Evolutionary conservation across 192 early-diverging fungal species (phyloP), one percentile per base, ranked within the genome.

Genomic region (Gigaspora rosea): DNA sequence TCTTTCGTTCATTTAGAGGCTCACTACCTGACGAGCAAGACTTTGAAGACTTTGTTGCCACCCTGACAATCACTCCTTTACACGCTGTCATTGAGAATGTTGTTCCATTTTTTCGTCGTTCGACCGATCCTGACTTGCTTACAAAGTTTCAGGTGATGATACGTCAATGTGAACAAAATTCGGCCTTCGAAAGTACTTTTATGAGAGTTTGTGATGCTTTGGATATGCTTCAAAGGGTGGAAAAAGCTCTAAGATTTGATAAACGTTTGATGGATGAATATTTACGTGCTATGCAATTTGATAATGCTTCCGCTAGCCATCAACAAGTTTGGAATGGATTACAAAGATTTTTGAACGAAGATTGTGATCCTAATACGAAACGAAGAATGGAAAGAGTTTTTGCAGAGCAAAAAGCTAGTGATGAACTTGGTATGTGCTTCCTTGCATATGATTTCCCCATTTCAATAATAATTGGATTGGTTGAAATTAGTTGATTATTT

Each of bases 11-110:
- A 8, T 75, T 85, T 48, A 66, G 74, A 8, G 51, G 72, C 66
- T 82, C 83, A 7, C 79, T 85, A 56, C 75, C 77, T 35, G 83
- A 85, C 62, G 76, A 82, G 18, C 80, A 80, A 71, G 82, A 85
- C 73, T 80, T 82, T 70, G 67, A 78, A 59, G 80, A 85, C 62
- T 80, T 80, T 49, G 75, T 79, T 71, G 67, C 78, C 56, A 77
- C 81, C 4, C 71, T 85, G 72, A 78, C 81, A 2, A 76, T 75
- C 1, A 78, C 80, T n/a, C 83, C 83, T 9, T 59, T 80, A 50
- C 59, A 64, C 4, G 81, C 78, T 36, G 66, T 82, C 8, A 35
- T 71, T 11, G 46, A 77, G 58, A 85, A 82, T 69, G 61, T 85
- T 62, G 32, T 80, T 11, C 83, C 83, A 0, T 82, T 80, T 75